Evolutionary conservation across 106 monocot genomes (phyloP), one percentile per base, ranked within the genome.

Genomic region (Dioscorea dumetorum): DNA sequence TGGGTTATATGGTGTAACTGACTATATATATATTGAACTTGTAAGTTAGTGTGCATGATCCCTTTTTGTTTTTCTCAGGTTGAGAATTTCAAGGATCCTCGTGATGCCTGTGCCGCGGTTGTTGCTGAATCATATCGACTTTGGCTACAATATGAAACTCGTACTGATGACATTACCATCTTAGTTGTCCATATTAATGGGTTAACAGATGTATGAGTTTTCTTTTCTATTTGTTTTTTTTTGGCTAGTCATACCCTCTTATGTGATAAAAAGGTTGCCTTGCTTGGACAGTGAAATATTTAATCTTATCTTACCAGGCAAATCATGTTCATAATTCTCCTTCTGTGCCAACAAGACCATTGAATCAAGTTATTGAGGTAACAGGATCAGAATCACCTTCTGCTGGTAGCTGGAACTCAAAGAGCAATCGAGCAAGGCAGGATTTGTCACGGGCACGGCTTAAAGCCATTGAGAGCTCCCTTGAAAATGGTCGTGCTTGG

Each of bases 71-170:
- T 60, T 31, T 80, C 76, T 73, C 88, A 99, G 97, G 90, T 99
- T 76, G 80, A 89, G 20, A 93, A 93, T 59, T 90, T 77, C 50
- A 85, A 90, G 72, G 97, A 99, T 84, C 97, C 97, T 66, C 84
- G 81, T 50, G 97, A 99, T 85, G 97, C 92, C 67, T 99, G 97
- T 77, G 92, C 92, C 54, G 97, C 87, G 63, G 67, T 99, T 77
- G 97, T 99, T 74, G 97, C 97, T 22, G 97, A 99, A 71, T 92
- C 97, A 33, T 99, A 99, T 72, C 72, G 92, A 62, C 89, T 93
- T 68, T 99, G 97, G 97, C 82, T 99, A 62, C 92, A 99, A 63
- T 93, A 90, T 64, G 97, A 99, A 90, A 99, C 90, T 81, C 92
- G 97, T 62, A 99, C 97, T 0, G 97, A 99, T 80, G 97, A 99